Base-by-base conservation (phyloP, 176 grass and related monocot species). In the Otatea glauca region DNA sequence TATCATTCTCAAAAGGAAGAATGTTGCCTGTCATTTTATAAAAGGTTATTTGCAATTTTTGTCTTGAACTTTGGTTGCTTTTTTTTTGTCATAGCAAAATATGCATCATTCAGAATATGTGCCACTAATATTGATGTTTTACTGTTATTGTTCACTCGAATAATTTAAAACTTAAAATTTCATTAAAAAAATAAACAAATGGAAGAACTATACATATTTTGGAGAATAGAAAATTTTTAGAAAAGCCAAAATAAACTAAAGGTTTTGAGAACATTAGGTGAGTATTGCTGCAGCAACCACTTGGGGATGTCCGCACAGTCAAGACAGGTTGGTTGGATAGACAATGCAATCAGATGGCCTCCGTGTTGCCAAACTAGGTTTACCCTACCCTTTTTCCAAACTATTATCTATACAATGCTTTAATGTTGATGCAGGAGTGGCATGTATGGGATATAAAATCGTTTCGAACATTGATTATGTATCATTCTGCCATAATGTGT, bases 381-480 rank as follows among this genome's bases (percentile, higher is more conserved):
- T n/a, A n/a, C n/a, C n/a, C n/a, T 51, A 65, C 16, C 21, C 42
- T 68, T 42, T 29, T 65, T 78, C 14, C 20, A 34, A 63, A 77
- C 45, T 72, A 78, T 11, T 9, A 63, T 77, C 6, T 86, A 43
- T 72, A 73, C 49, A 84, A 21, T 79, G 76, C 35, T 79, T 64
- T 75, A 45, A 20, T 48, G 49, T 43, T 83, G 72, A 68, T 64
- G 49, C 69, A 83, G 72, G 56, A 75, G 43, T 83, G 27, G 3
- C 8, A 14, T 14, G 27, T 29, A 50, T 65, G 65, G 39, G 27
- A 65, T 34, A 38, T 27, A 32, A 39, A 25, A 29, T 38, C 1
- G 4, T 18, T 67, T 54, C 5, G 18, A 66, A 17, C 74, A 77
- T 69, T 43, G 51, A 68, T 24, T 41, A 27, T 70, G 7, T 56